These are phyloP conservation scores for Maudiozyma humilis DNA, from an alignment of 1,139 yeast genomes.

Conservation along the genomic window DNA sequence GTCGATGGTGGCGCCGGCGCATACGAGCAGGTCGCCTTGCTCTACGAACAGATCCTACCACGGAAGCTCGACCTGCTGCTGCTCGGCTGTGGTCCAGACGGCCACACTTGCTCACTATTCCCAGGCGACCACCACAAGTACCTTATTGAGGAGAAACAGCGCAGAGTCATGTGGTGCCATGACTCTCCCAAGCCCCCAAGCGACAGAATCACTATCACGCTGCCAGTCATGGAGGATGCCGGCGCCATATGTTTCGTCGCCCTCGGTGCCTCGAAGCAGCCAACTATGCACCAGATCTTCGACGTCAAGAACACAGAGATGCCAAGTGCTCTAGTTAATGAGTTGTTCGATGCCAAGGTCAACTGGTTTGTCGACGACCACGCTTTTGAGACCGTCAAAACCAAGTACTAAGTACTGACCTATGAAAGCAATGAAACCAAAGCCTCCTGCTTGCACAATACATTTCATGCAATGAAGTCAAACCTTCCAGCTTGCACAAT, in stretches of 20 bases:
- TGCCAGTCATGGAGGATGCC: conserved; percentile 85
- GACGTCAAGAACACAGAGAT: conserved; percentile 42
- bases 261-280: conserved; percentile 81
- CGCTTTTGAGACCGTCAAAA: conserved; percentile 42
- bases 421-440: too few species aligned
- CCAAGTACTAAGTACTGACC: conserved; percentile 3
- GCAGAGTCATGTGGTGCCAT: conserved; percentile 84
- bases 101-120: conserved; percentile 92
- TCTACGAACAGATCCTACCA: conserved; percentile 72
- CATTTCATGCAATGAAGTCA: too few species aligned
- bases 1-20: conserved; percentile 51
- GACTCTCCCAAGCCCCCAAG: conserved; percentile 94
- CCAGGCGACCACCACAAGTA: conserved; percentile 55
- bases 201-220: conserved; percentile 82
- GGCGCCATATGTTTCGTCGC: conserved; percentile 68
- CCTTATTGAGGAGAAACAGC: conserved; percentile 55
- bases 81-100: conserved; percentile 97
- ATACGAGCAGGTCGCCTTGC: conserved; percentile 68
- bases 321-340: conserved; percentile 71
- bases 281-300: conserved; percentile 62
- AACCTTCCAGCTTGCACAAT: too few species aligned
- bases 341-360: conserved; percentile 39
- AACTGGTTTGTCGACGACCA: conserved; percentile 75
- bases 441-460: background rate
- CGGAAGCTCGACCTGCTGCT: conserved; percentile 75